Base-by-base conservation (phyloP, 192 early-diverging fungal species). In the Coemansia sp. region DNA sequence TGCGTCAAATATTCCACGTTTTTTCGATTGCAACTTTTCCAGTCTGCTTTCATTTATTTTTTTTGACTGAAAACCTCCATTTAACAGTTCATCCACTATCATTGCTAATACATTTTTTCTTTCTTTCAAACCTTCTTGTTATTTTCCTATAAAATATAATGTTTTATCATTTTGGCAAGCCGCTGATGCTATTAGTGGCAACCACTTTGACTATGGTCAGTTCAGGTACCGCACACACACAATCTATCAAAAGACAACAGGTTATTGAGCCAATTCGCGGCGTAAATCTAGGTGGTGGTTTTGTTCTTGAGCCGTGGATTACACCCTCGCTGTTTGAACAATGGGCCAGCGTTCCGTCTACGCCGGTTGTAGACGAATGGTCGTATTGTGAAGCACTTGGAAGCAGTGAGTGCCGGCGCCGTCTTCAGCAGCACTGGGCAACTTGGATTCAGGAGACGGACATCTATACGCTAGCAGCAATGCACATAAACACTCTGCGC, bases 271-370 rank as follows among this genome's bases (percentile, higher is more conserved):
- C 49, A 38, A 84, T 88, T 25, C 82, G 86, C 6, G 88, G 88
- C 8, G 87, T 88, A 22, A 90, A 88, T 30, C 61, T 90, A 2
- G 86, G 88, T 39, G 87, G 88, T 9, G 84, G 85, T 61, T 80
- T 90, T 37, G 86, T 90, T 9, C 73, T 87, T 2, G 88, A 90
- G 63, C 81, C 73, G 9, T 86, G 84, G 82, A 84, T 85, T 22
- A 76, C 69, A 4, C 80, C 80, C 3, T 77, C 73, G 33, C 45
- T 81, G 15, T 78, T 80, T 25, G 53, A 57, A 15, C 44, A 73
- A 37, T 83, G 81, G 72, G 69, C 63, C 17, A 19, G 58, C 1
- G 64, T 7, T 12, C 30, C 66, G 18, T 66, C 48, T 23, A 55
- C 66, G 1, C 48, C 65, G 12, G 81, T 72, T 15, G 66, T 83